These are phyloP conservation scores for Zizania latifolia DNA, from an alignment of 176 grass and related monocot genomes.

Conservation along the genomic window DNA sequence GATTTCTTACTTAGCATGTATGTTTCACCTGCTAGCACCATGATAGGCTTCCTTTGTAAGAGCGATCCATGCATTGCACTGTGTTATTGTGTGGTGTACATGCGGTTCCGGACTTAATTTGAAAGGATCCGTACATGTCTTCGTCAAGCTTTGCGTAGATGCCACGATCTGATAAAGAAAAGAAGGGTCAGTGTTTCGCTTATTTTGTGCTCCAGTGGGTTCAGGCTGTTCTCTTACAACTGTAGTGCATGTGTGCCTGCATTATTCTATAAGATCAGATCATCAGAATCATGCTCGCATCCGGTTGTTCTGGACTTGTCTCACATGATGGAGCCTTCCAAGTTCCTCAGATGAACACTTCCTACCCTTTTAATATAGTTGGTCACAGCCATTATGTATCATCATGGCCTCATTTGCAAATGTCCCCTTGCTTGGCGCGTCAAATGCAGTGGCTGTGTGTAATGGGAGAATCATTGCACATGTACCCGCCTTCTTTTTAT, in stretches of 20 bases:
- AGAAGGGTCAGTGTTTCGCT: neutral
- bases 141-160: neutral
- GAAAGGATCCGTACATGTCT: neutral
- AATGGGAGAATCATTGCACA: constrained; percentile 40
- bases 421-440: neutral
- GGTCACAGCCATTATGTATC: neutral
- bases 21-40: constrained; percentile 13
- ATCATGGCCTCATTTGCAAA: constrained; percentile 14
- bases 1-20: constrained; percentile 5
- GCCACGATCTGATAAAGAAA: neutral
- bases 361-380: constrained; percentile 2
- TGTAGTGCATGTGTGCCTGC: neutral
- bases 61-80: neutral
- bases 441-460: neutral
- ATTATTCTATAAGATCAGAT: constrained; percentile 13
- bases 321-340: constrained; percentile 12
- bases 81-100: neutral
- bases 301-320: neutral
- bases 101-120: neutral
- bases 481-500: constrained; percentile 9
- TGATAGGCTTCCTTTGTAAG: constrained; percentile 2
- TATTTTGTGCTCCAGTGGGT: neutral
- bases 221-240: neutral
- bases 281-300: constrained; percentile 15
- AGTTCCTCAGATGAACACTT: too few species aligned